Evolutionary conservation across 2,329 filamentous ascomycete species (phyloP).

Genomic region (Dactylellina drechsleri): DNA sequence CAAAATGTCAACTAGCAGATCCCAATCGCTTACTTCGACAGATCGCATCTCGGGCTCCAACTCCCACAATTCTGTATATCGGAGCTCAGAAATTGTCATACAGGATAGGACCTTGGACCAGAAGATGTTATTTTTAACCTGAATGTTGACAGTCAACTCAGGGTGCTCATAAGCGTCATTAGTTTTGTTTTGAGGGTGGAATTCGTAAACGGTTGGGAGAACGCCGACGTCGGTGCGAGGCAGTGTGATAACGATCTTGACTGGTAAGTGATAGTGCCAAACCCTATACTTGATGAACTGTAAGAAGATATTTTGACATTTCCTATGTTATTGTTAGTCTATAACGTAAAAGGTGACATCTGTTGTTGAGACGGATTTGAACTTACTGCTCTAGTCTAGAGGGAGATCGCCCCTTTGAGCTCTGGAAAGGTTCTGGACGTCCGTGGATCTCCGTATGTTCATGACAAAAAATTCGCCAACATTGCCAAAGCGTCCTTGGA

Average conservation of each 20-base stretch:
- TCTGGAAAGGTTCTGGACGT: slow-evolving; percentile 55
- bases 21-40: slow-evolving; percentile 25
- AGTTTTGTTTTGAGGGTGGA: not conserved
- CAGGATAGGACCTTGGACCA: slow-evolving; percentile 19
- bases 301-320: slow-evolving; percentile 16
- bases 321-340: slow-evolving; percentile 4
- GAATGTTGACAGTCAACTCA: not conserved
- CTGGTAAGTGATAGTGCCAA: slow-evolving; percentile 8
- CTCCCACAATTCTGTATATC: not conserved
- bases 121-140: slow-evolving; percentile 23
- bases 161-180: not conserved
- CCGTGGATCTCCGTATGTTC: slow-evolving; percentile 56
- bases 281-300: slow-evolving; percentile 17
- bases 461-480: slow-evolving; percentile 55
- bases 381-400: slow-evolving; percentile 56
- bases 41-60: slow-evolving; percentile 23
- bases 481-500: slow-evolving; percentile 56
- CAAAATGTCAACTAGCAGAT: slow-evolving; percentile 22
- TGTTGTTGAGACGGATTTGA: not conserved
- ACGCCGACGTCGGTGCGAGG: slow-evolving; percentile 15
- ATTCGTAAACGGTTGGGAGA: not conserved
- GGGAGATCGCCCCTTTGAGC: slow-evolving; percentile 53
- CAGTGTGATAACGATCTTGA: slow-evolving; percentile 4
- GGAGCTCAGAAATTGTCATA: slow-evolving; percentile 15
- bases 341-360: not conserved